Evolutionary conservation across 2,329 filamentous ascomycete species (phyloP).

Genomic region (Arthrobotrys iridis): DNA sequence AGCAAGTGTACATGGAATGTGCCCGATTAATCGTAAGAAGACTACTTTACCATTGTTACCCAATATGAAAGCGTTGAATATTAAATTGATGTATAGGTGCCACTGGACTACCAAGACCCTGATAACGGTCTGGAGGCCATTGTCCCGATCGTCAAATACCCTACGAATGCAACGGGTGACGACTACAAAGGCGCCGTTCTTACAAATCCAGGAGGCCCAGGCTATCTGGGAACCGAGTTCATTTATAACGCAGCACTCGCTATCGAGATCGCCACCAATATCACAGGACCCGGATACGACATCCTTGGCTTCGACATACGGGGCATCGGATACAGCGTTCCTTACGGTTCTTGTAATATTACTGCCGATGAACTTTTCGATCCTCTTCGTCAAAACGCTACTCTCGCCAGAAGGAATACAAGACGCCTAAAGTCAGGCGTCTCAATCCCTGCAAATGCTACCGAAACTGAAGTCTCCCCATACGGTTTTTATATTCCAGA

Average conservation of each 20-base stretch:
- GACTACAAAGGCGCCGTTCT: constrained; percentile 60
- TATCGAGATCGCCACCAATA: background rate
- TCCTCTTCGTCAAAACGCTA: constrained; percentile 42
- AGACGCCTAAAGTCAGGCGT: background rate
- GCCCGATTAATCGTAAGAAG: constrained; percentile 34
- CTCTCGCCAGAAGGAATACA: background rate
- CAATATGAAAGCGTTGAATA: constrained; percentile 62
- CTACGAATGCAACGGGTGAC: constrained; percentile 57
- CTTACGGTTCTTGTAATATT: constrained; percentile 25
- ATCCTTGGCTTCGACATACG: constrained; percentile 46
- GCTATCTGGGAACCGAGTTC: constrained; percentile 62
- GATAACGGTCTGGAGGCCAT: constrained; percentile 58
- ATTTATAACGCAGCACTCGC: constrained; percentile 56
- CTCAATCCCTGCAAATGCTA: background rate
- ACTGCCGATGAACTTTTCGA: constrained; percentile 22
- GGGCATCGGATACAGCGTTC: constrained; percentile 38
- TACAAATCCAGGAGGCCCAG: constrained; percentile 64
- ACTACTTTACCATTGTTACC: no score
- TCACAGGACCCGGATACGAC: constrained; percentile 38
- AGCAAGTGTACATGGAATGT: constrained; percentile 33
- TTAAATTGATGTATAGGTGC: constrained; percentile 61
- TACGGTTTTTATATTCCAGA: constrained; percentile 27
- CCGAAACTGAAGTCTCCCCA: background rate
- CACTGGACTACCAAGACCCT: constrained; percentile 65
- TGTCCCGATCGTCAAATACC: constrained; percentile 39